phyloP scores from a whole-genome alignment of 176 grass and related monocot genomes.

The Aegilops longissima region DNA sequence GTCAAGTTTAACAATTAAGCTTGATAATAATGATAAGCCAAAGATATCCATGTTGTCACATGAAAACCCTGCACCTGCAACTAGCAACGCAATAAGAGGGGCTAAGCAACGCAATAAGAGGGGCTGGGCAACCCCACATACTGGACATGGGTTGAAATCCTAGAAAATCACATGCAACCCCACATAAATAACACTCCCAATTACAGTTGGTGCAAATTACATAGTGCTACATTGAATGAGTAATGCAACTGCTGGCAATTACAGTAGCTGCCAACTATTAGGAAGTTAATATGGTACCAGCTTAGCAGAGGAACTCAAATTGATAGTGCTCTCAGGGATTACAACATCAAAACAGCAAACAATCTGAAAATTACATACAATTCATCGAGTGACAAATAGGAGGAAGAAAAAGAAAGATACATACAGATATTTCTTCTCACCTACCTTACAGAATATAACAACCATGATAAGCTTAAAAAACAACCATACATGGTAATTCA shows the following conservation, averaged over 20 bases:
- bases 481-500: conserved; percentile 45
- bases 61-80: no score
- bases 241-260: neutral
- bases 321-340: conserved; percentile 3
- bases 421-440: conserved; percentile 42
- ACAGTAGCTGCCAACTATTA: no score
- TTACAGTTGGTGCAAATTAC: neutral
- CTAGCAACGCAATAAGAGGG: no score
- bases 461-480: conserved; percentile 58
- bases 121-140: no score
- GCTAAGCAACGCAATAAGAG: no score
- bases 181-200: neutral
- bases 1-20: no score
- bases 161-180: neutral
- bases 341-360: conserved; percentile 4
- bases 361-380: conserved; percentile 41
- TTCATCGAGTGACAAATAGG: conserved; percentile 12
- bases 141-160: neutral
- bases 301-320: neutral
- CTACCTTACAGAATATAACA: conserved; percentile 39
- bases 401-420: conserved; percentile 42
- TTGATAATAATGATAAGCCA: no score
- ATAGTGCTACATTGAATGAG: neutral
- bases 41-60: no score
- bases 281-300: neutral